phyloP scores from a whole-genome alignment of 352 stramenopile genomes.

The Globisporangium iwayamae region DNA sequence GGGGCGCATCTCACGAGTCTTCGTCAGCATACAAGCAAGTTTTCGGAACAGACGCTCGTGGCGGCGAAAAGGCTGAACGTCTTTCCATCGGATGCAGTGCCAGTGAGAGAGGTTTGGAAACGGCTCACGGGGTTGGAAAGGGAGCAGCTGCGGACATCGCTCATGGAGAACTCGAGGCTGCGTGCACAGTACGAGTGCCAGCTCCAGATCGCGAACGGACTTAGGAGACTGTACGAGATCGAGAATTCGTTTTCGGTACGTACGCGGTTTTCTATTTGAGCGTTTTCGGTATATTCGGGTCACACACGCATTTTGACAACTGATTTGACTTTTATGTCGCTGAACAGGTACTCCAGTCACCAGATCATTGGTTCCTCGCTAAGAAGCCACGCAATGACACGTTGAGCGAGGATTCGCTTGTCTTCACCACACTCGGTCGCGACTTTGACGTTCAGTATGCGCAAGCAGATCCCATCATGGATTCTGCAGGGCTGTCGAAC shows the following conservation, averaged over 20 bases:
- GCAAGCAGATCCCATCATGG: slow-evolving; percentile 24
- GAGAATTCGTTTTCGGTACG: not conserved
- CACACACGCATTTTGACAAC: not conserved
- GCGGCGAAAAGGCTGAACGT: not conserved
- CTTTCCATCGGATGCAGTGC: not conserved
- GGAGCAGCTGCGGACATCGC: slow-evolving; percentile 25
- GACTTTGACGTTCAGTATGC: slow-evolving; percentile 24
- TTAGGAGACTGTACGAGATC: slow-evolving; percentile 29
- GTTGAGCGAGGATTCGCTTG: slow-evolving; percentile 21
- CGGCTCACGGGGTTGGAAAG: slow-evolving; percentile 30
- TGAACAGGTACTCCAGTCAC: not conserved
- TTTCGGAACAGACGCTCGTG: slow-evolving; percentile 2
- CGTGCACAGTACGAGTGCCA: slow-evolving; percentile 31
- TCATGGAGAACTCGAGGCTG: slow-evolving; percentile 32
- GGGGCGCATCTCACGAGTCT: not conserved
- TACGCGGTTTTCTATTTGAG: not conserved
- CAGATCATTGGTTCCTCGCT: not conserved
- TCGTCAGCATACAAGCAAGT: not conserved
- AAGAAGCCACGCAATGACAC: not conserved
- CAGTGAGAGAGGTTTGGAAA: slow-evolving; percentile 26
- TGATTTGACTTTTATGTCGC: not conserved
- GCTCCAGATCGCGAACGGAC: slow-evolving; percentile 29
- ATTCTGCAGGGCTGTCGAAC: slow-evolving; percentile 16
- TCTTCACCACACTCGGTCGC: slow-evolving; percentile 27
- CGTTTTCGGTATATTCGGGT: not conserved